Evolutionary conservation across 1,139 yeast species (phyloP).

Genomic region (Hanseniaspora sp.): DNA sequence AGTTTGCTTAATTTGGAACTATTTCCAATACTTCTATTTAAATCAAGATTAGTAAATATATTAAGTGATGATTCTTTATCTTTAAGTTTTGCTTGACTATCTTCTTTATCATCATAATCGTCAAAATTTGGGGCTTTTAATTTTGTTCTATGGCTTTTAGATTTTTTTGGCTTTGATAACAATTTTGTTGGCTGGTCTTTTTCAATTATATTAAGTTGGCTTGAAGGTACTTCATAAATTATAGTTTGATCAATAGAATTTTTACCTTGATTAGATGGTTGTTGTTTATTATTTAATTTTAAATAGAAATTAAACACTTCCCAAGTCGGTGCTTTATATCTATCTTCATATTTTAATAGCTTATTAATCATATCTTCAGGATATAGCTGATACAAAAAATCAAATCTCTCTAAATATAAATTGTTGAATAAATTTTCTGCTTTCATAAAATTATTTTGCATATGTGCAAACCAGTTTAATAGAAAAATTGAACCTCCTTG

Average conservation of each 20-base stretch:
- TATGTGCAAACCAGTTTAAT: conserved; percentile 2
- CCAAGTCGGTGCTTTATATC: background rate
- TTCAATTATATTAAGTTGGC: too few relatives aligned
- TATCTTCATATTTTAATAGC: background rate
- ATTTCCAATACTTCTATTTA: background rate
- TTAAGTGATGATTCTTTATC: background rate
- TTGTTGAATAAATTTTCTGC: background rate
- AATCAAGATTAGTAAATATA: background rate
- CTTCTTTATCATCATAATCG: background rate
- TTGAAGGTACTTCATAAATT: too few relatives aligned
- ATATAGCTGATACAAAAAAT: background rate
- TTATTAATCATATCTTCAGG: conserved; percentile 6
- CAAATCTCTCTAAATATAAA: conserved; percentile 2
- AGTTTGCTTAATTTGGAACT: background rate
- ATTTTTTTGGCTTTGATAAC: background rate
- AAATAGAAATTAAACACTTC: conserved; percentile 3
- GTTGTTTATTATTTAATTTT: too few relatives aligned
- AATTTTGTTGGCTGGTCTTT: background rate
- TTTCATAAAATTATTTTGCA: background rate
- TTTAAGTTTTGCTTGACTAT: background rate
- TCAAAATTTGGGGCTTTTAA: background rate
- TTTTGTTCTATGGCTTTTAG: background rate
- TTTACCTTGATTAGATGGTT: too few relatives aligned
- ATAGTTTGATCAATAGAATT: too few relatives aligned
- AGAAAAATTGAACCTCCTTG: conserved; percentile 8